Evolutionary conservation across 495 filamentous ascomycete species (phyloP).

Genomic region (Peziza echinospora): DNA sequence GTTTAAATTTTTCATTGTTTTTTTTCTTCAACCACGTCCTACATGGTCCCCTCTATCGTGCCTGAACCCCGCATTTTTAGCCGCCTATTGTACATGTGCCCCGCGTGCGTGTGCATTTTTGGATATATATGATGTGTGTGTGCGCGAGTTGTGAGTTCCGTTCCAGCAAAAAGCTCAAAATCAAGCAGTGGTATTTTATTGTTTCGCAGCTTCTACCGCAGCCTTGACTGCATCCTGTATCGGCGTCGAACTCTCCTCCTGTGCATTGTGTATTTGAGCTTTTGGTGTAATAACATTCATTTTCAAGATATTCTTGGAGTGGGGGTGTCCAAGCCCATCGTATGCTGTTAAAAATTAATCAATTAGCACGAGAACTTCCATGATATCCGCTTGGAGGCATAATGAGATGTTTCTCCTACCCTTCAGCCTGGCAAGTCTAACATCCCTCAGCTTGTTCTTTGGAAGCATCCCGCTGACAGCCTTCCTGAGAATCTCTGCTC

Average conservation of each 20-base stretch:
- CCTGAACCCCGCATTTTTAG: no score
- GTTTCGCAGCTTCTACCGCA: background rate
- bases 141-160: no score
- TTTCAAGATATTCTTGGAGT: conserved; percentile 65
- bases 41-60: no score
- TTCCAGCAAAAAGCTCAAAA: no score
- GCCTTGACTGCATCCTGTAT: conserved; percentile 14
- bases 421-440: conserved; percentile 72
- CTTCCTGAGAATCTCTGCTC: conserved; percentile 75
- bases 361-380: background rate
- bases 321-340: conserved; percentile 76
- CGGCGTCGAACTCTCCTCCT: conserved; percentile 13
- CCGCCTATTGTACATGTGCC: no score
- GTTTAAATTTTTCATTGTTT: no score
- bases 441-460: conserved; percentile 79
- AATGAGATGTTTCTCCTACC: conserved; percentile 23
- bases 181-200: no score
- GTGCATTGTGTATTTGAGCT: conserved; percentile 16
- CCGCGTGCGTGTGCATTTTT: no score
- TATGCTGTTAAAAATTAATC: conserved; percentile 36
- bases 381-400: background rate
- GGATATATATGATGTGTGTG: no score
- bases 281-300: conserved; percentile 37
- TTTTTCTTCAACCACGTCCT: no score
- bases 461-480: conserved; percentile 94